Evolutionary conservation across 805 yeast genomes (phyloP), one percentile per base, ranked within the genome.

Genomic region (Citeromyces nyonsensis): DNA sequence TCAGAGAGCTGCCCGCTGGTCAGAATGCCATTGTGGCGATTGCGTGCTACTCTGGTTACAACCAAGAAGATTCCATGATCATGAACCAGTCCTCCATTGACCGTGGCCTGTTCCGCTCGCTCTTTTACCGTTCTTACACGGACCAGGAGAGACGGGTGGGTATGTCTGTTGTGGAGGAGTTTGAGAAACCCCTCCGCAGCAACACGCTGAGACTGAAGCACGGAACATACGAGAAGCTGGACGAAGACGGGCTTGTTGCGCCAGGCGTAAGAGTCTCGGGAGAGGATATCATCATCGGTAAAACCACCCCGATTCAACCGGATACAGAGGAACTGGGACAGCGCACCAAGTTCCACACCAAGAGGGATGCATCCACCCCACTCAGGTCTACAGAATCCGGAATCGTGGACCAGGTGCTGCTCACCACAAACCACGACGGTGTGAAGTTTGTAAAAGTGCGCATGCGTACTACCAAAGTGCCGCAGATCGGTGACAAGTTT

Each of bases 51-150:
- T 82, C 95, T 28, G 98, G 98, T 51, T 91, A 91, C 59, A 91
- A 91, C 58, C 98, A 91, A 67, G 98, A 91, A 79, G 98, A 91
- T 79, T 91, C 98, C 28, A 84, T 91, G 91, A 91, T 91, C 63
- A 91, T 91, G 98, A 91, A 91, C 56, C 98, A 91, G 63, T 79
- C 94, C 8, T 82, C 95, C 25, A 91, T 91, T 51, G 98, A 91
- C 57, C 69, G 97, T 49, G 98, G 98, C 35, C 63, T 91, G 47
- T 91, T 91, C 67, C 68, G 99, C 59, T 85, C 96, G 8, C 66
- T 91, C 51, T 91, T 88, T 61, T 91, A 86, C 67, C 71, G 98
- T 56, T 83, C 97, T 2, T 91, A 91, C 55, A 86, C 88, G 94
- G 99, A 91, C 55, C 94, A 88, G 58, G 99, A 91, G 54, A 82